Conservation (phyloP, 2,329 filamentous ascomycete species). For the Chaetomium olivaceum region DNA sequence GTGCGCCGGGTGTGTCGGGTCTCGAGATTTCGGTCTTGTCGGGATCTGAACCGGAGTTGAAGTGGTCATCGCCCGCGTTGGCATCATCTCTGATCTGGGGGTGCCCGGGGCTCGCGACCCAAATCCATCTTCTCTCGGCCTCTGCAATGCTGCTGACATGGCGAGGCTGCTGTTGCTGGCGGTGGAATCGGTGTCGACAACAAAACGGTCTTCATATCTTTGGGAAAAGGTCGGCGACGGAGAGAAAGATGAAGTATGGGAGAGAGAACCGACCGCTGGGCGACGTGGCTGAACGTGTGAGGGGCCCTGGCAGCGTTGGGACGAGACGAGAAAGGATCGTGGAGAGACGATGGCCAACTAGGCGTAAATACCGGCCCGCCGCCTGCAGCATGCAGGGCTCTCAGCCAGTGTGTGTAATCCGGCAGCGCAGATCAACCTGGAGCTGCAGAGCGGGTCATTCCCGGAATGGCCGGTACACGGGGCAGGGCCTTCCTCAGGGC, state of each 20-base stretch:
- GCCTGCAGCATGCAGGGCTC: not conserved
- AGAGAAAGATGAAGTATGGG: slow-evolving; percentile 23
- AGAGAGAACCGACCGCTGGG: slow-evolving; percentile 20
- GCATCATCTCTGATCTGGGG: slow-evolving; percentile 37
- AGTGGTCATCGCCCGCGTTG: slow-evolving; percentile 42
- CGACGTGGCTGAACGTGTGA: slow-evolving; percentile 4
- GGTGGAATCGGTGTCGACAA: slow-evolving; percentile 25
- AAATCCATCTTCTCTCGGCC: slow-evolving; percentile 34
- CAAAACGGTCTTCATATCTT: slow-evolving; percentile 37
- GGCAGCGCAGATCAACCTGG: slow-evolving; percentile 24
- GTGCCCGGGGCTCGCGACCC: slow-evolving; percentile 32
- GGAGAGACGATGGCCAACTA: slow-evolving; percentile 42
- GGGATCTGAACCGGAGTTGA: slow-evolving; percentile 60
- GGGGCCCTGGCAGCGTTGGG: slow-evolving; percentile 33
- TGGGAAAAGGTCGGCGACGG: slow-evolving; percentile 25
- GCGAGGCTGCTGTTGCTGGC: slow-evolving; percentile 28
- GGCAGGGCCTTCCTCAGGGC: not conserved
- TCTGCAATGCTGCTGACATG: slow-evolving; percentile 35
- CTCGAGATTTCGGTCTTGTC: slow-evolving; percentile 43
- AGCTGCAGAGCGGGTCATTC: slow-evolving; percentile 29
- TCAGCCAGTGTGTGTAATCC: slow-evolving; percentile 11
- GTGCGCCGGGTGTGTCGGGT: slow-evolving; percentile 38
- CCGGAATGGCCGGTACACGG: slow-evolving; percentile 22
- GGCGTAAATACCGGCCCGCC: slow-evolving; percentile 1
- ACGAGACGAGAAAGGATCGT: slow-evolving; percentile 43